phyloP scores from a whole-genome alignment of 768 basidiomycete genomes.

The Suillus cothurnatus region DNA sequence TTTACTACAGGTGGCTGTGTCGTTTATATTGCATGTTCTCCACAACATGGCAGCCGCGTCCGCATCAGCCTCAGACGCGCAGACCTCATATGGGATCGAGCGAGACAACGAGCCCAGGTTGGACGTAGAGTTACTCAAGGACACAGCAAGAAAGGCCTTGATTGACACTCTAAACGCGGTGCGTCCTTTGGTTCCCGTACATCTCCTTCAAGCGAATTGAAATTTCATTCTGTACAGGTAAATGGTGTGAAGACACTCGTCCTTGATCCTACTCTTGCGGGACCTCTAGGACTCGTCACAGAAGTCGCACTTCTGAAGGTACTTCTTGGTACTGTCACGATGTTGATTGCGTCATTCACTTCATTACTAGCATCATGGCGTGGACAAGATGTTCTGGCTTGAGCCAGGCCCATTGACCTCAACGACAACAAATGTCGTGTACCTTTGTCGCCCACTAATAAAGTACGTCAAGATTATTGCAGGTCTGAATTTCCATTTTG shows the following conservation, averaged over 20 bases:
- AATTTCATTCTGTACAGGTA: slow-evolving; percentile 47
- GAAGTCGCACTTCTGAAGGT: slow-evolving; percentile 95
- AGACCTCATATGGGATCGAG: slow-evolving; percentile 33
- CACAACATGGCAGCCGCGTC: slow-evolving; percentile 28
- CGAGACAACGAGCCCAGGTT: slow-evolving; percentile 43
- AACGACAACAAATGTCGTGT: slow-evolving; percentile 86
- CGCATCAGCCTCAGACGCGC: slow-evolving; percentile 37
- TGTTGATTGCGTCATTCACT: slow-evolving; percentile 12
- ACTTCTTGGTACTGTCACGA: slow-evolving; percentile 7
- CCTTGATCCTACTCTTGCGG: slow-evolving; percentile 84
- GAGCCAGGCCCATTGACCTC: slow-evolving; percentile 85
- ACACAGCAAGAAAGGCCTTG: slow-evolving; percentile 77
- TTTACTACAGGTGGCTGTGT: slow-evolving; percentile 31
- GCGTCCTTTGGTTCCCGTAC: slow-evolving; percentile 14
- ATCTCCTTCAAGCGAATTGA: not conserved
- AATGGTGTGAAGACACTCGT: slow-evolving; percentile 96
- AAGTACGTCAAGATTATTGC: slow-evolving; percentile 88
- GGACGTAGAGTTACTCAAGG: slow-evolving; percentile 70
- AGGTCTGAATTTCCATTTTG: slow-evolving; percentile 52
- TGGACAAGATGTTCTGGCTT: slow-evolving; percentile 99
- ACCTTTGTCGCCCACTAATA: slow-evolving; percentile 88
- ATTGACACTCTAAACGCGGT: slow-evolving; percentile 88
- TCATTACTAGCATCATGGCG: slow-evolving; percentile 85
- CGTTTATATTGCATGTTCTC: slow-evolving; percentile 8
- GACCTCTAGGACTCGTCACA: slow-evolving; percentile 92